Evolutionary conservation across 2,329 filamentous ascomycete genomes (phyloP).

Genomic region (Tolypocladium nubicola): DNA sequence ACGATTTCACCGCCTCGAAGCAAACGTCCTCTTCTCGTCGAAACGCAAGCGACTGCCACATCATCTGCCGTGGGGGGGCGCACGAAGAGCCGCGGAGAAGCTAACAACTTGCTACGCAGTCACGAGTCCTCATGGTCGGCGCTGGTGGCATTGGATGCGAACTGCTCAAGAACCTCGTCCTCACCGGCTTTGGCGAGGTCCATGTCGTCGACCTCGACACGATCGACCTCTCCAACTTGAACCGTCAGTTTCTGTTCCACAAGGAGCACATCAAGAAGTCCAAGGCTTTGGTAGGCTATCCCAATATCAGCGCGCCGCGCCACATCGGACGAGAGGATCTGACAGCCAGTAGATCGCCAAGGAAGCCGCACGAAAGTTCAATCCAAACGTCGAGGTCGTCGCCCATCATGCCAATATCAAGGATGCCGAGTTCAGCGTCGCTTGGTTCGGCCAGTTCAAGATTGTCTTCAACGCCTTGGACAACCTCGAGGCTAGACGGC

Average conservation of each 20-base stretch:
- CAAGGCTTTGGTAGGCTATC: slow-evolving; percentile 69
- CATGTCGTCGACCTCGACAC: slow-evolving; percentile 96
- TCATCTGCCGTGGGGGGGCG: neutral
- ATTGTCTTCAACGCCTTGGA: slow-evolving; percentile 96
- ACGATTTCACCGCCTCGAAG: neutral
- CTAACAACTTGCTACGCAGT: slow-evolving; percentile 34
- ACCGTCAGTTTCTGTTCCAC: slow-evolving; percentile 93
- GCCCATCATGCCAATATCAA: slow-evolving; percentile 95
- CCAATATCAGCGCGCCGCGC: slow-evolving; percentile 1
- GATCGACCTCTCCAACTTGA: slow-evolving; percentile 94
- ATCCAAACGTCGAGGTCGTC: slow-evolving; percentile 74
- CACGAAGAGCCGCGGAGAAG: neutral
- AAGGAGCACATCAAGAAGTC: slow-evolving; percentile 97
- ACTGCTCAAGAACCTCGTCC: slow-evolving; percentile 89
- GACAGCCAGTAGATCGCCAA: slow-evolving; percentile 62
- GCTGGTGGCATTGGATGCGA: slow-evolving; percentile 97
- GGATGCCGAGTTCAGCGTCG: slow-evolving; percentile 71
- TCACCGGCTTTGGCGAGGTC: slow-evolving; percentile 84
- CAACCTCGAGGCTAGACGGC: slow-evolving; percentile 84
- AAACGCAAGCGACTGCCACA: neutral
- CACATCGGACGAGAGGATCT: slow-evolving; percentile 2
- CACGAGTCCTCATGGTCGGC: slow-evolving; percentile 85
- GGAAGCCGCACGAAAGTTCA: slow-evolving; percentile 83
- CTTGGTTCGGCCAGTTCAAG: slow-evolving; percentile 76
- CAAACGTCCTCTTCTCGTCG: neutral